A percentile compares a stretch with the other conserved stretches of the same genome.
Conservation (phyloP, 768 basidiomycete species). For the Rhizopogon sp. region DNA sequence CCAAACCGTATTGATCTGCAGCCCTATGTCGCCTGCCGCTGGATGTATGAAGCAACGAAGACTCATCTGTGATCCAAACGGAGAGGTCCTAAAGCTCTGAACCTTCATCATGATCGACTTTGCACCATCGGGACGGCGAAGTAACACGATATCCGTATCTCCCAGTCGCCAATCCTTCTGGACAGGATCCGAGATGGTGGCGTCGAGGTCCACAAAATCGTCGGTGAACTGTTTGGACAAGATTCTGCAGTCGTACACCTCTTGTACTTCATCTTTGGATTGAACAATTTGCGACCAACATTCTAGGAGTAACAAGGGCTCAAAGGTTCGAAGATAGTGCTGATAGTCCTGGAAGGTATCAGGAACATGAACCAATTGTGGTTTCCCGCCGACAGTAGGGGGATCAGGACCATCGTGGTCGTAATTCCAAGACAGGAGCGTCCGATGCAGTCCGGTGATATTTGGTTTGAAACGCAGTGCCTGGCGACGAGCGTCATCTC, state of each 20-base stretch:
- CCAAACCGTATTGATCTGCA: slow-evolving; percentile 68
- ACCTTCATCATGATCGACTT: slow-evolving; percentile 71
- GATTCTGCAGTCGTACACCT: slow-evolving; percentile 58
- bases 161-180: slow-evolving; percentile 68
- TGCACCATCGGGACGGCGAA: slow-evolving; percentile 53
- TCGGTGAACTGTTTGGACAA: slow-evolving; percentile 67
- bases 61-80: slow-evolving; percentile 47
- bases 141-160: slow-evolving; percentile 84
- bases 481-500: slow-evolving; percentile 55
- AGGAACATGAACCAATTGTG: slow-evolving; percentile 45
- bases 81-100: slow-evolving; percentile 37
- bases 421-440: slow-evolving; percentile 85
- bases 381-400: slow-evolving; percentile 38
- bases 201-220: slow-evolving; percentile 78
- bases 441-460: slow-evolving; percentile 69
- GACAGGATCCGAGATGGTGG: slow-evolving; percentile 52
- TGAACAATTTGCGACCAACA: slow-evolving; percentile 85
- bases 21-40: slow-evolving; percentile 48
- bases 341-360: slow-evolving; percentile 57
- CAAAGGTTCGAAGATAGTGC: slow-evolving; percentile 72
- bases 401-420: slow-evolving; percentile 59
- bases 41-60: slow-evolving; percentile 48
- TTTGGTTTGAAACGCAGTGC: slow-evolving; percentile 79
- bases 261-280: slow-evolving; percentile 62
- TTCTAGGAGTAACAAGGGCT: slow-evolving; percentile 83